Evolutionary conservation across 2,329 filamentous ascomycete genomes (phyloP).

Genomic region (Pseudocercospora pini-densiflorae): DNA sequence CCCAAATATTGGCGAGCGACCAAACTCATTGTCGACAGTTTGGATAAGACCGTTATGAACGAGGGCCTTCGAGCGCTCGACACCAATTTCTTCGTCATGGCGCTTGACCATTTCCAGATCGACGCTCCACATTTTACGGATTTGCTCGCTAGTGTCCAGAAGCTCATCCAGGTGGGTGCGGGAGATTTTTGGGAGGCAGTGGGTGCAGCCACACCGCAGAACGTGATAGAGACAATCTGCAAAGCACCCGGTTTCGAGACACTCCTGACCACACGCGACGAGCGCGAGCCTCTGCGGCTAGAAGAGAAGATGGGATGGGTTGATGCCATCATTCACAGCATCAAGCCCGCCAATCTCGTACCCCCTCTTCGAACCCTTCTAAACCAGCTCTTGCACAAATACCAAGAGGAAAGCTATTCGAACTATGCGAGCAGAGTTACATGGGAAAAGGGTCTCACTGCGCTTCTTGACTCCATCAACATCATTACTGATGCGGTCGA

Average conservation of each 20-base stretch:
- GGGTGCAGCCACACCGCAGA: conserved; percentile 76
- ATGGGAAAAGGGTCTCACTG: conserved; percentile 63
- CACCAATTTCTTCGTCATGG: conserved; percentile 65
- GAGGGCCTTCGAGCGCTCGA: conserved; percentile 81
- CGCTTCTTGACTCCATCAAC: conserved; percentile 31
- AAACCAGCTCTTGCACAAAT: conserved; percentile 71
- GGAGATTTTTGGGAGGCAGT: conserved; percentile 88
- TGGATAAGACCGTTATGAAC: conserved; percentile 75
- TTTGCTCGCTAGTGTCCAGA: conserved; percentile 71
- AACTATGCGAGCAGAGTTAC: conserved; percentile 64
- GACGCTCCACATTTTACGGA: conserved; percentile 63
- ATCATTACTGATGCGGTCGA: conserved; percentile 26
- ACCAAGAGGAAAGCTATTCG: conserved; percentile 61
- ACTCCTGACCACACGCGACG: conserved; percentile 61
- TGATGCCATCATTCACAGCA: conserved; percentile 74
- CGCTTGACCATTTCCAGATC: conserved; percentile 66
- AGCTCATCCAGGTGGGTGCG: conserved; percentile 74
- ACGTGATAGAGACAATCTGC: conserved; percentile 83
- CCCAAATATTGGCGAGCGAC: conserved; percentile 81
- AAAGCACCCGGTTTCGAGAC: conserved; percentile 68
- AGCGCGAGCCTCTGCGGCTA: conserved; percentile 56
- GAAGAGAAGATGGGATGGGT: conserved; percentile 76
- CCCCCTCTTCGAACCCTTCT: conserved; percentile 81
- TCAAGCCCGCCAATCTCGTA: conserved; percentile 74
- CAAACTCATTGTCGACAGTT: conserved; percentile 70